Percentiles rank a stretch among this genome's conserved stretches.
Evolutionary conservation across 225 moss, liverwort and hornwort species (phyloP).

Genomic region (Rhytidiadelphus loreus): DNA sequence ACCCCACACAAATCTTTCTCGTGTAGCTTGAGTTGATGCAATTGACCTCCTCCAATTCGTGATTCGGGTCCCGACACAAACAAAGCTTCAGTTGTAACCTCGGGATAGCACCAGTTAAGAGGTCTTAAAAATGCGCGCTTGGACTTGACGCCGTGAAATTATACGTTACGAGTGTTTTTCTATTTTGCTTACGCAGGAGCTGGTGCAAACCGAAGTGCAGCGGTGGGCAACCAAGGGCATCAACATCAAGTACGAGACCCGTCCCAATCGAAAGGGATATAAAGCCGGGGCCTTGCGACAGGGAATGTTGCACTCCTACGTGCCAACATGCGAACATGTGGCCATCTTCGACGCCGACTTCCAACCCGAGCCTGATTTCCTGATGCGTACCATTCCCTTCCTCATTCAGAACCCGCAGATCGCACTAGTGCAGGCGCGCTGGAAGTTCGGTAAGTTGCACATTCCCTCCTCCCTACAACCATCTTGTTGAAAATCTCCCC

Average conservation of each 20-base stretch:
- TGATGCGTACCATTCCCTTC: slow-evolving; percentile 55
- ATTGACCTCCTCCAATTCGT: neutral
- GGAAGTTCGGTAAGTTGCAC: slow-evolving; percentile 37
- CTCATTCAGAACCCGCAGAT: slow-evolving; percentile 53
- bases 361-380: slow-evolving; percentile 62
- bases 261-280: slow-evolving; percentile 56
- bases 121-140: neutral
- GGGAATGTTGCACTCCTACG: slow-evolving; percentile 63
- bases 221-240: slow-evolving; percentile 72
- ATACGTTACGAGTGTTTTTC: neutral
- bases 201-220: slow-evolving; percentile 62
- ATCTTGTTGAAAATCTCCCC: too few species aligned
- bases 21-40: neutral
- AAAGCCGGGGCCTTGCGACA: slow-evolving; percentile 64
- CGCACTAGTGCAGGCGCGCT: slow-evolving; percentile 63
- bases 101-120: neutral
- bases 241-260: slow-evolving; percentile 71
- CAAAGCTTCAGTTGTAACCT: neutral
- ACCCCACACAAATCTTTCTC: neutral
- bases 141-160: neutral
- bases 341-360: slow-evolving; percentile 81
- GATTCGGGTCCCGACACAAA: neutral
- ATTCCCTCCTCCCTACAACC: too few species aligned
- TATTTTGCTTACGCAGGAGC: slow-evolving; percentile 15
- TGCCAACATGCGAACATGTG: slow-evolving; percentile 44